Evolutionary conservation across 352 stramenopile genomes (phyloP), one percentile per base, ranked within the genome.

Genomic region (Pilasporangium apinafurcum): DNA sequence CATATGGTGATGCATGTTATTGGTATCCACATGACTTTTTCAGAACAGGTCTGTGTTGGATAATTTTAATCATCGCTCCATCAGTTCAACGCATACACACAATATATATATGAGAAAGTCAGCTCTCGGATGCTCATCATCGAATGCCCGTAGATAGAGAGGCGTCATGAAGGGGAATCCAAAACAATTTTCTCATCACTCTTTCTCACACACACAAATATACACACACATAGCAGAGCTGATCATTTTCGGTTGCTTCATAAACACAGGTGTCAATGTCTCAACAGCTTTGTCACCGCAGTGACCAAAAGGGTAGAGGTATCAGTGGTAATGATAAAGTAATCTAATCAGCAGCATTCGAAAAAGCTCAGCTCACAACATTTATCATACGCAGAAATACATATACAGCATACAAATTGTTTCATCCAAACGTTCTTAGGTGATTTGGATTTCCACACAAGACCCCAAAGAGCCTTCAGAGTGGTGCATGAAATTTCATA

Each of bases 1-100:
- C 75, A 91, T 83, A 91, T 91, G 79, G 79, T 91, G 79, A 91
- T 91, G 80, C 80, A 92, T 92, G 80, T 87, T 87, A 70, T 42
- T 38, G 26, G 57, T 77, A 71, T 92, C 80, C 68, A 90, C 80
- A 92, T 60, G 57, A 53, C 44, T 53, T 37, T 44, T 88, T 92
- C 78, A 85, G 80, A 88, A 92, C 80, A 92, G 80, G 80, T 92
- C 80, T 92, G 73, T 88, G 67, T 79, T 63, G 60, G 59, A n/a
- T 85, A 58, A 56, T 66, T 81, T 65, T 80, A 89, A 90, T 92
- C 80, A 84, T 90, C 40, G 80, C 65, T 62, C 44, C 62, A 53
- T 41, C 37, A 20, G 26, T 17, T 10, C 44, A 30, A 27, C 13
- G 22, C 18, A 51, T 25, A 46, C n/a, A 56, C 5, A 37, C 6